Evolutionary conservation across 306 rosid species (phyloP).

Genomic region (Prunus fruticosa): DNA sequence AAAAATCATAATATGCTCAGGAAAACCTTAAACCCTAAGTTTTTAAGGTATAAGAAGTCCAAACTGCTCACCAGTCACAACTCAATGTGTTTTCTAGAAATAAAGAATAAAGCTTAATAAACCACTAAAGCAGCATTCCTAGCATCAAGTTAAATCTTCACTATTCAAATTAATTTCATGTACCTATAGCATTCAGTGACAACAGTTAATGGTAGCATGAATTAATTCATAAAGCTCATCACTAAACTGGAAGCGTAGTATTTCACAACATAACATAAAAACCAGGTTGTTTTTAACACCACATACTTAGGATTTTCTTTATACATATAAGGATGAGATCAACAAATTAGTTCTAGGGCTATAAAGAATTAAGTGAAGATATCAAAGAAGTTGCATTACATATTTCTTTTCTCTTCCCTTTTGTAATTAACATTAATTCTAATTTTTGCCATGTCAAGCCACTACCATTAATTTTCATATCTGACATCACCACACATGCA

Average conservation of each 20-base stretch:
- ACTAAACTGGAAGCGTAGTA: not conserved
- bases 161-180: too few species aligned
- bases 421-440: not conserved
- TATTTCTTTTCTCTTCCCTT: not conserved
- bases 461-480: not conserved
- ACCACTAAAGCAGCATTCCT: too few species aligned
- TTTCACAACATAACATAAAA: not conserved
- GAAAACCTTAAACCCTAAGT: too few species aligned
- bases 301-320: not conserved
- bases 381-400: not conserved
- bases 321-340: not conserved
- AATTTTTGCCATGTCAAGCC: not conserved
- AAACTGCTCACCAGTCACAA: too few species aligned
- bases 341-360: not conserved
- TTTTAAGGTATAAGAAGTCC: too few species aligned
- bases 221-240: too few species aligned
- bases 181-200: too few species aligned
- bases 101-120: too few species aligned
- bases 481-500: not conserved
- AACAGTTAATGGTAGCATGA: too few species aligned
- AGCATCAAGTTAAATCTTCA: too few species aligned
- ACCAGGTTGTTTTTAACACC: not conserved
- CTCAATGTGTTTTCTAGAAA: too few species aligned
- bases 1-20: not conserved
- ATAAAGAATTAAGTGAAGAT: not conserved